Evolutionary conservation across 1,284 basidiomycete genomes (phyloP).

Genomic region (Mixia osmundae): DNA sequence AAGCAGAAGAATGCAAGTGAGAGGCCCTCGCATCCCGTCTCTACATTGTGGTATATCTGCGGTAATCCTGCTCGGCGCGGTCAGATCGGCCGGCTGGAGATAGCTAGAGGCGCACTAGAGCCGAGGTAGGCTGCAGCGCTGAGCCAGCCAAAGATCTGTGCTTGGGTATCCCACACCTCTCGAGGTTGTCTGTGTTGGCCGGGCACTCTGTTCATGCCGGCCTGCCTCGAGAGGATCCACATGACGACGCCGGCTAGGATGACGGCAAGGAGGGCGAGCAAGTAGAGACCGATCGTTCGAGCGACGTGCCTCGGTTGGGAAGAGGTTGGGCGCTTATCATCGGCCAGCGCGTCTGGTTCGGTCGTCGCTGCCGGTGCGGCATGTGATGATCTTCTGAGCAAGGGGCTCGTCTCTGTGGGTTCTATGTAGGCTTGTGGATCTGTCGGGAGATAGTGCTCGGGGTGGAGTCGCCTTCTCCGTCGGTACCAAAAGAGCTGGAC

Average conservation of each 20-base stretch:
- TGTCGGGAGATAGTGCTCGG: slow-evolving; percentile 10
- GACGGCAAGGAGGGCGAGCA: slow-evolving; percentile 10
- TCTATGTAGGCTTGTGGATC: too few species aligned
- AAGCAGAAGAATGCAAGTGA: slow-evolving; percentile 18
- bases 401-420: not conserved
- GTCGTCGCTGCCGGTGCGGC: too few species aligned
- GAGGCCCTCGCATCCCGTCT: slow-evolving; percentile 18
- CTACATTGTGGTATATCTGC: slow-evolving; percentile 16
- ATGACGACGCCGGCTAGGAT: too few species aligned
- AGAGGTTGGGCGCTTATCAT: not conserved
- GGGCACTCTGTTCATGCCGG: slow-evolving; percentile 3
- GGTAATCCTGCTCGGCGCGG: too few species aligned
- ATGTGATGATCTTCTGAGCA: too few species aligned
- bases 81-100: too few species aligned
- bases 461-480: slow-evolving; percentile 11
- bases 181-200: not conserved
- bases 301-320: not conserved
- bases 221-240: slow-evolving; percentile 12
- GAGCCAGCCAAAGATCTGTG: slow-evolving; percentile 17
- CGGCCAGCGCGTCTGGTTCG: not conserved
- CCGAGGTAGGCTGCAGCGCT: slow-evolving; percentile 15
- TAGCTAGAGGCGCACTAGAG: not conserved
- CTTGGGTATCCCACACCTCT: slow-evolving; percentile 17
- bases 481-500: slow-evolving; percentile 16
- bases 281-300: slow-evolving; percentile 3